Conservation (phyloP, 129 eudicot genomes). For the Erigeron canadensis region DNA sequence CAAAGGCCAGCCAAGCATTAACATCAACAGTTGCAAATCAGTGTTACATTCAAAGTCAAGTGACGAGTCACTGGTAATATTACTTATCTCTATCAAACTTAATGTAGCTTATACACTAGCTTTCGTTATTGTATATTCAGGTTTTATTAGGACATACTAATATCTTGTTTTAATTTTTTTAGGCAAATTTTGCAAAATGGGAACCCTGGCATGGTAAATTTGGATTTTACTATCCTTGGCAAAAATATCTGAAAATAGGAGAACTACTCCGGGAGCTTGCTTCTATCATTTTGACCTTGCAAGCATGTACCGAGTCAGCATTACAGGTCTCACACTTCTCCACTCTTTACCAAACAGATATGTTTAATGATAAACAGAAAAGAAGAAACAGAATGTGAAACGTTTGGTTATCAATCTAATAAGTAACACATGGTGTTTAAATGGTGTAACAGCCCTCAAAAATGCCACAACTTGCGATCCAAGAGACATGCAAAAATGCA, state of each 20-base stretch:
- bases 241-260: slow-evolving; percentile 60
- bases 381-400: not conserved
- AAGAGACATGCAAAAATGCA: slow-evolving; percentile 45
- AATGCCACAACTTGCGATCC: slow-evolving; percentile 33
- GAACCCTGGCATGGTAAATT: slow-evolving; percentile 96
- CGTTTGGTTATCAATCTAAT: not conserved
- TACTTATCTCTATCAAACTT: slow-evolving; percentile 1
- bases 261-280: slow-evolving; percentile 69
- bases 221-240: slow-evolving; percentile 77
- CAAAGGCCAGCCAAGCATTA: slow-evolving; percentile 35
- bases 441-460: slow-evolving; percentile 46
- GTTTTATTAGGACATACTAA: not conserved
- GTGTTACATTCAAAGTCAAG: slow-evolving; percentile 67
- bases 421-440: slow-evolving; percentile 1
- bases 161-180: slow-evolving; percentile 4
- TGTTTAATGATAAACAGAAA: not conserved
- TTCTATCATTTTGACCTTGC: slow-evolving; percentile 49
- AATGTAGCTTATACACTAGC: not conserved
- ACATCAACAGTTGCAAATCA: slow-evolving; percentile 54
- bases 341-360: not conserved
- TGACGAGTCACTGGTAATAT: slow-evolving; percentile 73
- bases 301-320: slow-evolving; percentile 58
- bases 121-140: not conserved
- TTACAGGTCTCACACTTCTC: slow-evolving; percentile 45
- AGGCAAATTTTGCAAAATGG: slow-evolving; percentile 86